Evolutionary conservation across 2,329 filamentous ascomycete genomes (phyloP).

Genomic region (Clonostachys sp.): DNA sequence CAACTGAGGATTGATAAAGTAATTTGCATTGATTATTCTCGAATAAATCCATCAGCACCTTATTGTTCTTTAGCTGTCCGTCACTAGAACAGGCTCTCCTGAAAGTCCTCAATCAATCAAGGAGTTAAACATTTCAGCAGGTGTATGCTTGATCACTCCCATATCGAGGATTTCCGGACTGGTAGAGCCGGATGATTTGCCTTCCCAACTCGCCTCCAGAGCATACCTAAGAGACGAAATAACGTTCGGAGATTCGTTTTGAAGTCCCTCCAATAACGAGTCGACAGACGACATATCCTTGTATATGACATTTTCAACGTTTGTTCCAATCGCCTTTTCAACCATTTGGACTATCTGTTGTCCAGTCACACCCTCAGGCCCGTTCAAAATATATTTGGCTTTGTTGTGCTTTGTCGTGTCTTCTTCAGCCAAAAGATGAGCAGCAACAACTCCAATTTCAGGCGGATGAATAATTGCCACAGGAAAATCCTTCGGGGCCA

Average conservation of each 20-base stretch:
- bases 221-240: constrained; percentile 18
- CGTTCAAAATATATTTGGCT: constrained; percentile 29
- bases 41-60: too few relatives aligned
- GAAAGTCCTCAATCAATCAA: not conserved
- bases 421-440: constrained; percentile 21
- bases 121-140: constrained; percentile 11
- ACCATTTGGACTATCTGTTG: constrained; percentile 22
- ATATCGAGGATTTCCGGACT: constrained; percentile 20
- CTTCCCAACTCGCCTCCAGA: constrained; percentile 17
- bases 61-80: too few relatives aligned
- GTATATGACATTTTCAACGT: constrained; percentile 17
- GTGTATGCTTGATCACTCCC: constrained; percentile 17
- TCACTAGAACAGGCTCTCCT: too few relatives aligned
- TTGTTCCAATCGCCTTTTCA: constrained; percentile 21
- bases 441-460: constrained; percentile 27
- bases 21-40: too few relatives aligned
- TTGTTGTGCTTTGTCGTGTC: constrained; percentile 19
- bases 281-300: constrained; percentile 23
- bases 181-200: constrained; percentile 16
- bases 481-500: constrained; percentile 17
- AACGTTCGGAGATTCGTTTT: constrained; percentile 14
- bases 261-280: constrained; percentile 10
- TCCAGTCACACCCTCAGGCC: constrained; percentile 30
- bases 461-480: constrained; percentile 20
- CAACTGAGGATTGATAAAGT: too few relatives aligned